These are phyloP conservation scores for Macrophomina pseudophaseolina DNA, from an alignment of 2,329 filamentous ascomycete genomes.

Conservation along the genomic window DNA sequence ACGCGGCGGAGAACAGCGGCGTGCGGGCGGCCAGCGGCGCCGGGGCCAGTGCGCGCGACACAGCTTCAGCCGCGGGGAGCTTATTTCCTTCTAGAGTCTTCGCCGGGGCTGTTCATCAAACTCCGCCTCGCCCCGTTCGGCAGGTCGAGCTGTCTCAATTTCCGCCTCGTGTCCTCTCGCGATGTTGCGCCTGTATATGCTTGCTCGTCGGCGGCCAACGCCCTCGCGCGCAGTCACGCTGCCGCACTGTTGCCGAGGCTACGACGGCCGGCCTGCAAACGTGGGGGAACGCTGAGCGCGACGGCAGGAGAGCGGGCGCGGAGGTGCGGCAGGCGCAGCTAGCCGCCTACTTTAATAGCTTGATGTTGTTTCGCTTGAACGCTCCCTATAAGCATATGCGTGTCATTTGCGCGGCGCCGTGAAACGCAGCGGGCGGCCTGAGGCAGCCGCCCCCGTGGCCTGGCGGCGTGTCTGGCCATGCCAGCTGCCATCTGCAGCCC, in stretches of 20 bases:
- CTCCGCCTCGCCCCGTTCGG: not conserved
- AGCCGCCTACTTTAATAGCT: not conserved
- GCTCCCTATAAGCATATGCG: not conserved
- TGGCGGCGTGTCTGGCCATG: not conserved
- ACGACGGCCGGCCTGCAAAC: not conserved
- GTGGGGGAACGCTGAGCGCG: not conserved
- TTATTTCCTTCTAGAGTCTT: constrained; percentile 23
- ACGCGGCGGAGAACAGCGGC: not conserved
- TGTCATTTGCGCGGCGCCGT: not conserved
- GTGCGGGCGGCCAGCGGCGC: not conserved
- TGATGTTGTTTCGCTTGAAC: not conserved
- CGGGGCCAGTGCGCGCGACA: not conserved
- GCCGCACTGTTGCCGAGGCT: not conserved
- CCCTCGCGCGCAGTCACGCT: too few species aligned
- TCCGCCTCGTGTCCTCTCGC: not conserved
- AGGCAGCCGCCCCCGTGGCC: not conserved
- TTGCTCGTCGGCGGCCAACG: too few species aligned
- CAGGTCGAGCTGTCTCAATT: not conserved
- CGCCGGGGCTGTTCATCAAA: constrained; percentile 14
- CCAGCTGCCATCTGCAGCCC: not conserved
- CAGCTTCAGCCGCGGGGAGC: constrained; percentile 21
- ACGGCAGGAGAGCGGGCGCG: not conserved
- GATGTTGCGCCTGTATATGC: too few species aligned
- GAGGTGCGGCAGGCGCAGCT: not conserved
- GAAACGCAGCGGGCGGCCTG: not conserved